phyloP scores from a whole-genome alignment of 176 grass and related monocot genomes.

The Oryza brachyantha region DNA sequence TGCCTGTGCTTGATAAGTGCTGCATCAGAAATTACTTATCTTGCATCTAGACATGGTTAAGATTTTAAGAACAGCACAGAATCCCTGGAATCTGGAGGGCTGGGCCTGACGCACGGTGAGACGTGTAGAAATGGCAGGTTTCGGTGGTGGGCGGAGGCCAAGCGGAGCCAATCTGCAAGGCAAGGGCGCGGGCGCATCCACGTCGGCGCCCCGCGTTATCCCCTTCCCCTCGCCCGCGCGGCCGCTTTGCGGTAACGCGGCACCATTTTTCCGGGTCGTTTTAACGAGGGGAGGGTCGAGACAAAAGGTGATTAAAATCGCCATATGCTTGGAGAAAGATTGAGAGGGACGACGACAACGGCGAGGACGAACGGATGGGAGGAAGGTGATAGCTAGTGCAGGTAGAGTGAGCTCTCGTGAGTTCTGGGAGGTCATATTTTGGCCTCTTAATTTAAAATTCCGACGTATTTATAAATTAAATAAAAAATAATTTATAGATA shows the following conservation, averaged over 20 bases:
- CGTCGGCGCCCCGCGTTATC: conserved; percentile 36
- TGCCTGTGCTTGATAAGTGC: neutral
- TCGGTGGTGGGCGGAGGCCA: neutral
- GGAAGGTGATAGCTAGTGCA: conserved; percentile 17
- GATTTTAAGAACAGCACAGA: no score
- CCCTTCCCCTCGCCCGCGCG: neutral
- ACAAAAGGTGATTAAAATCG: neutral
- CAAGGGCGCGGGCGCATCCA: conserved; percentile 42
- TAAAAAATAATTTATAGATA: no score
- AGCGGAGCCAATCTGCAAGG: conserved; percentile 37
- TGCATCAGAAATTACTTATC: neutral
- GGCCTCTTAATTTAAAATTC: no score
- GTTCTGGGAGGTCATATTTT: no score
- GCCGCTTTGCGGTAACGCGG: conserved; percentile 34
- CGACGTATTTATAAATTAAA: no score
- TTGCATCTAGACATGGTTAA: no score
- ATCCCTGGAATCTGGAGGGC: no score
- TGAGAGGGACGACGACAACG: neutral
- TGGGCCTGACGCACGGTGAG: neutral
- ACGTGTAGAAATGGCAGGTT: neutral
- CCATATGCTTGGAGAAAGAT: neutral
- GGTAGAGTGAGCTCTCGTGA: conserved; percentile 9
- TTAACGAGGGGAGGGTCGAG: neutral
- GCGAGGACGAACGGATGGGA: neutral
- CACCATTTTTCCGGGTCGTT: neutral